phyloP scores from a whole-genome alignment of 2,329 filamentous ascomycete species.

The Alternaria sp. region DNA sequence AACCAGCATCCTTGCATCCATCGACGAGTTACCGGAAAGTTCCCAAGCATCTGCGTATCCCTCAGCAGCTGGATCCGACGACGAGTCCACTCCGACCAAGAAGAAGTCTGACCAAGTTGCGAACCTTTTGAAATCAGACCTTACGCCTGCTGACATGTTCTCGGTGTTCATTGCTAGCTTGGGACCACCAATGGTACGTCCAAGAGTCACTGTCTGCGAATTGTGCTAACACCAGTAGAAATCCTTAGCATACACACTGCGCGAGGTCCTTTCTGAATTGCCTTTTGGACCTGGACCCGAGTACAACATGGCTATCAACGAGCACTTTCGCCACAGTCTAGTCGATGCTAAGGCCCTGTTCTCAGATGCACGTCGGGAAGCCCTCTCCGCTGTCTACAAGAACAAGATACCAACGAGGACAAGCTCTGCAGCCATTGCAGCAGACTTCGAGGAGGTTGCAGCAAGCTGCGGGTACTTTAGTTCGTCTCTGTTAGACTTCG shows the following conservation, averaged over 20 bases:
- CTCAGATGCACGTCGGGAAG: conserved; percentile 73
- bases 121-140: conserved; percentile 34
- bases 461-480: conserved; percentile 98
- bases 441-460: conserved; percentile 95
- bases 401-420: conserved; percentile 74
- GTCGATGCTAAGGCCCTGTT: conserved; percentile 82
- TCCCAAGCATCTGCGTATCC: conserved; percentile 33
- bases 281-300: conserved; percentile 75
- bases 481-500: conserved; percentile 88
- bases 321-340: conserved; percentile 80
- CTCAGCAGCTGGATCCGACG: conserved; percentile 39
- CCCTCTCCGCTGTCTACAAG: conserved; percentile 79
- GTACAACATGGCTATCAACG: conserved; percentile 75
- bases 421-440: conserved; percentile 76
- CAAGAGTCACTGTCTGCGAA: background rate
- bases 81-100: conserved; percentile 27
- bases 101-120: conserved; percentile 28
- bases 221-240: conserved; percentile 59
- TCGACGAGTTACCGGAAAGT: conserved; percentile 50
- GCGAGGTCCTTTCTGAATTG: conserved; percentile 84
- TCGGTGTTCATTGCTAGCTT: conserved; percentile 86
- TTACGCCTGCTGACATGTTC: conserved; percentile 82
- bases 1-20: conserved; percentile 49
- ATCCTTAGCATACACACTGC: conserved; percentile 88
- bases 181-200: conserved; percentile 79